Base-by-base conservation (phyloP, 306 rosid genomes). In the Leucaena leucocephala region DNA sequence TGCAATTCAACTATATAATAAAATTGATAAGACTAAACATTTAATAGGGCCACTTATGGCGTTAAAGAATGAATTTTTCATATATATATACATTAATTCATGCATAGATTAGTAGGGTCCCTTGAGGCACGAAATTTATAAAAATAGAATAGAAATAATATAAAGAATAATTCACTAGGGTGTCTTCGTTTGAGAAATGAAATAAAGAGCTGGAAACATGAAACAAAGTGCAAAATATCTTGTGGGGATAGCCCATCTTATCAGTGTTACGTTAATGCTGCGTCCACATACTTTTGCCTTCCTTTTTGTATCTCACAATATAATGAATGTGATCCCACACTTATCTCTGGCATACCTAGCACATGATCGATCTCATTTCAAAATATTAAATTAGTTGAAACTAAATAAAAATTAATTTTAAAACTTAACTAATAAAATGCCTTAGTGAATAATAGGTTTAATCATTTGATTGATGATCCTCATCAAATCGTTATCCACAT, bases 141-240 rank as follows among this genome's bases (percentile, higher is more conserved):
- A 48, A 13, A 48, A 3, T 27, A 27, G 6, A 0, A 48, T 3
- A 52, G 21, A 52, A 52, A 50, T 50, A 50, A 46, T 46, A 50
- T 16, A 50, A 50, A 14, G 7, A 17, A 52, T 36, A 36, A 52
- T 52, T 52, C 9, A 52, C 58, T 27, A 27, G 27, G 19, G 54
- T 49, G n/a, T 49, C 54, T 14, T 49, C 14, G 13, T 49, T 13
- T 49, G 58, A 15, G 58, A 21, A 50, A 65, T 65, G 36, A 58
- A 58, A 9, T 19, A 21, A 65, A 36, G 22, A 1, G 19, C 6
- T 16, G 22, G 44, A 65, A 36, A 17, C 46, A 36, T 16, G 22
- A 65, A 63, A 63, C 21, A 5, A 34, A 13, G 39, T 38, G 39
- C 22, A 49, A 65, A 72, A 77, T 77, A 83, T 83, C 73, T 68